Percentiles rank a stretch among this genome's conserved stretches.
Conservation (phyloP, 139 green algal genomes). For the Volvox reticuliferus region DNA sequence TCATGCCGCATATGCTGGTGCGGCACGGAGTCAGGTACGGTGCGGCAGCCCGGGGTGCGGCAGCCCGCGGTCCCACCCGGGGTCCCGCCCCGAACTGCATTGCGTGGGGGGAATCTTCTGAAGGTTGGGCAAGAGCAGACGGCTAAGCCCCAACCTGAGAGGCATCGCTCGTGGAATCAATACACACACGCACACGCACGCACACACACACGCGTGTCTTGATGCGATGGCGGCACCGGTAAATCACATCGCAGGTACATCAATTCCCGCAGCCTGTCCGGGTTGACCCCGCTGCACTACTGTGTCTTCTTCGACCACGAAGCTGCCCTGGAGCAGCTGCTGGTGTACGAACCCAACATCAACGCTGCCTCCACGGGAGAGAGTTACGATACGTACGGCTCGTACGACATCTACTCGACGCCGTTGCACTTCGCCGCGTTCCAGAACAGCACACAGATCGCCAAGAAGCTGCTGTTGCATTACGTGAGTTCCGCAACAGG, state of each 20-base stretch:
- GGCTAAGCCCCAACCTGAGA: too few species aligned
- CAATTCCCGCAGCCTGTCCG: not conserved
- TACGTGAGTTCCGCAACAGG: slow-evolving; percentile 11
- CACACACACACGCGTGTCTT: too few species aligned
- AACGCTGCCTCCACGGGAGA: slow-evolving; percentile 25
- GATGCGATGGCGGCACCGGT: too few species aligned
- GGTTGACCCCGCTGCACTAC: slow-evolving; percentile 38
- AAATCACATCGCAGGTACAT: not conserved
- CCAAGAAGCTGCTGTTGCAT: not conserved
- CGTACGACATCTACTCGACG: slow-evolving; percentile 9
- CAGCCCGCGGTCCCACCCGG: not conserved
- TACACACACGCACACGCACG: too few species aligned
- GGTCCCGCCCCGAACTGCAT: too few species aligned
- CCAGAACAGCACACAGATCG: not conserved
- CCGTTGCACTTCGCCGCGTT: slow-evolving; percentile 36
- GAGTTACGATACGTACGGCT: not conserved
- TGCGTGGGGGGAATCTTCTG: too few species aligned
- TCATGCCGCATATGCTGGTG: not conserved
- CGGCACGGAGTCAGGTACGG: not conserved
- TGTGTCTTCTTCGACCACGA: not conserved
- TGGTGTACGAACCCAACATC: slow-evolving; percentile 20
- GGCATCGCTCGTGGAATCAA: too few species aligned
- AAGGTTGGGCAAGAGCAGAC: too few species aligned
- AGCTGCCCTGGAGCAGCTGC: not conserved
- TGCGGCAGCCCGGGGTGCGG: not conserved